Conservation (phyloP, 805 yeast genomes). For the Suhomyces emberorum region DNA sequence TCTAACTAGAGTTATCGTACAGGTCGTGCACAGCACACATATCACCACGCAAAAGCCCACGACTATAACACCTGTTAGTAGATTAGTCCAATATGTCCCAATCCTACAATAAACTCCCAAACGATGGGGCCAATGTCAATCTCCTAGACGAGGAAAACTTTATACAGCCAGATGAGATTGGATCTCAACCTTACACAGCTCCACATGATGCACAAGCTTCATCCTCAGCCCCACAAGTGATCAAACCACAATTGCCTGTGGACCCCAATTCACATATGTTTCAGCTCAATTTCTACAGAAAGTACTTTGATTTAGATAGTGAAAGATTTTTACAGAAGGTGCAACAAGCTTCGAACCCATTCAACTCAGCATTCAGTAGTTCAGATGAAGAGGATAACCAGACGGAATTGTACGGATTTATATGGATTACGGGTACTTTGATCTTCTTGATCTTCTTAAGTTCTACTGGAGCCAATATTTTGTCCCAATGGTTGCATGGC, state of each 20-base stretch:
- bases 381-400: conserved; percentile 35
- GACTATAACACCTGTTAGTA: no score
- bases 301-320: conserved; percentile 69
- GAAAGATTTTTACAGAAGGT: conserved; percentile 56
- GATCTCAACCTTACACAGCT: conserved; percentile 10
- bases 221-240: conserved; percentile 13
- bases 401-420: conserved; percentile 77
- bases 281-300: conserved; percentile 57
- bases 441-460: conserved; percentile 72
- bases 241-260: conserved; percentile 27
- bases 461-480: conserved; percentile 62
- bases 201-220: conserved; percentile 4
- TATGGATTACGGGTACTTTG: conserved; percentile 87
- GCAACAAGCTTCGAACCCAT: conserved; percentile 55
- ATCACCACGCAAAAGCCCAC: no score
- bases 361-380: conserved; percentile 23
- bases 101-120: conserved; percentile 2
- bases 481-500: conserved; percentile 52
- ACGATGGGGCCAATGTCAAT: conserved; percentile 2
- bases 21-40: no score
- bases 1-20: no score
- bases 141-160: conserved; percentile 16
- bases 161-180: conserved; percentile 15
- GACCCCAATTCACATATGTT: conserved; percentile 40
- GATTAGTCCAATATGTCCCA: no score